Evolutionary conservation across 2,329 filamentous ascomycete species (phyloP), one percentile per base, ranked within the genome.

Genomic region (Paecilomyces variotii): DNA sequence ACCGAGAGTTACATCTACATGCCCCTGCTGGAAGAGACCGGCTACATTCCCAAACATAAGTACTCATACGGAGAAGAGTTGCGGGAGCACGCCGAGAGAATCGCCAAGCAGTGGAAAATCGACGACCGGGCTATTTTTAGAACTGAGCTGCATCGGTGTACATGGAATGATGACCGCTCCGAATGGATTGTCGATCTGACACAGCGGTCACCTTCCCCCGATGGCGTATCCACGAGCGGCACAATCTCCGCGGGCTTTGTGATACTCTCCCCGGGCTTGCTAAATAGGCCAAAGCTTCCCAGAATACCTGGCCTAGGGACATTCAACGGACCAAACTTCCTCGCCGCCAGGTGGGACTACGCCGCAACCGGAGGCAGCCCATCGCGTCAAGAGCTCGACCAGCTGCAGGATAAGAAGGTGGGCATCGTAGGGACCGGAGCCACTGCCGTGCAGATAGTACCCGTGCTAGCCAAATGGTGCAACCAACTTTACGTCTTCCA

Each of bases 1-100:
- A 71, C 84, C 2, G 84, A 87, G 68, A 76, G 77, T 56, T 85
- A 82, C 63, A 74, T 78, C n/a, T 87, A 87, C 64, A 69, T 86
- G 70, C 83, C 84, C 2, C 69, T 85, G 11, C 75, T 87, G 1
- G 84, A 87, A 60, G 83, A 86, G 68, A 84, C 77, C 1, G 79
- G 79, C 0, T 85, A 84, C 64, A 78, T 85, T 67, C 85, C 84
- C 0, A 79, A 73, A 14, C 73, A 81, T 51, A 76, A 76, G 50
- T 82, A 81, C 61, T 70, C 76, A 0, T 70, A 70, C 9, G 79
- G 77, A 0, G 62, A 68, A 2, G 80, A 83, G 62, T 59, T 85
- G 19, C 75, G 78, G 0, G 67, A 72, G 35, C 76, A 85, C 64
- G 73, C 77, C 2, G 68, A 79, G 5, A 68, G 69, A 1, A 74